Evolutionary conservation across 768 basidiomycete species (phyloP).

Genomic region (Pleurotus cornucopiae): DNA sequence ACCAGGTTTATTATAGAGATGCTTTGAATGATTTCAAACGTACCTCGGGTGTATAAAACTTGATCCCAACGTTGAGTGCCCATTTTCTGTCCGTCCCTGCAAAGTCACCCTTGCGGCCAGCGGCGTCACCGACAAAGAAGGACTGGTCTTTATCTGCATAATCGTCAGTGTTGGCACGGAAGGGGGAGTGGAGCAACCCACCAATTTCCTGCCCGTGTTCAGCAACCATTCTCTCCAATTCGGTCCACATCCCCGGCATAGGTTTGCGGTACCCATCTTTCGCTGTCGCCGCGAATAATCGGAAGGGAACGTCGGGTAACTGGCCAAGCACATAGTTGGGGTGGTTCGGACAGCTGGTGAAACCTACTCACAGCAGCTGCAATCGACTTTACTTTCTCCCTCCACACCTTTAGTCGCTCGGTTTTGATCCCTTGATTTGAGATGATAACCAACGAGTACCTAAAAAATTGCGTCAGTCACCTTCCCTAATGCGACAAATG

Average conservation of each 20-base stretch:
- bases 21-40: neutral
- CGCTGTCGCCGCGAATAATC: slow-evolving; percentile 70
- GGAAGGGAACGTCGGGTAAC: slow-evolving; percentile 75
- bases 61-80: slow-evolving; percentile 70
- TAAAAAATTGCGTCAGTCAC: slow-evolving; percentile 18
- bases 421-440: slow-evolving; percentile 73
- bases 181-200: slow-evolving; percentile 21
- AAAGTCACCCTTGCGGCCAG: slow-evolving; percentile 75
- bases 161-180: neutral
- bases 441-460: slow-evolving; percentile 70
- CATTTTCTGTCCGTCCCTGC: slow-evolving; percentile 82
- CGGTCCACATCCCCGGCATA: slow-evolving; percentile 82
- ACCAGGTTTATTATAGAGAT: neutral
- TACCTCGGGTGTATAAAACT: slow-evolving; percentile 86
- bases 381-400: slow-evolving; percentile 68
- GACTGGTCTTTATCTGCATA: slow-evolving; percentile 56
- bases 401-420: slow-evolving; percentile 57
- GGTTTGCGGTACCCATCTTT: slow-evolving; percentile 83
- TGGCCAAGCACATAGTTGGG: slow-evolving; percentile 20
- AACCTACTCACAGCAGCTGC: slow-evolving; percentile 47
- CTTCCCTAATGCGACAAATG: no score
- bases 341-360: neutral
- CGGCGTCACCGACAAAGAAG: slow-evolving; percentile 89
- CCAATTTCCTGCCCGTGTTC: slow-evolving; percentile 63
- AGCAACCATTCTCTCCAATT: slow-evolving; percentile 58